Evolutionary conservation across 2,329 filamentous ascomycete genomes (phyloP).

Genomic region (Metarhizium guizhouense): DNA sequence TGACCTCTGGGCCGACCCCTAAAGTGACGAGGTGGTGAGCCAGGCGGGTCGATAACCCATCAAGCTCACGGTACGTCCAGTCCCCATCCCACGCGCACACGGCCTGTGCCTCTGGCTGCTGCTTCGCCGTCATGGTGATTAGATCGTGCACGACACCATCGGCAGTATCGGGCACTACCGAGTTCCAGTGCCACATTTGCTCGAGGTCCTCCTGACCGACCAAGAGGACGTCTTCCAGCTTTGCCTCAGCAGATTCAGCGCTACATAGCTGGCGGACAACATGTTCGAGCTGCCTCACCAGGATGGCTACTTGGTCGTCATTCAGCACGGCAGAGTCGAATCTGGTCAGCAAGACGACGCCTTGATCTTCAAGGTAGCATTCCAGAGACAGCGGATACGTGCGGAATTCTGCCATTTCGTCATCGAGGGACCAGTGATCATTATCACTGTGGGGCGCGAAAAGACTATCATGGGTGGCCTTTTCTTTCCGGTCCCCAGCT

Average conservation of each 20-base stretch:
- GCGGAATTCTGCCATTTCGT: constrained; percentile 2
- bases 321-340: constrained; percentile 9
- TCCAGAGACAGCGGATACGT: constrained; percentile 3
- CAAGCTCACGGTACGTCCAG: constrained; percentile 15
- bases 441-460: neutral
- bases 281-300: constrained; percentile 6
- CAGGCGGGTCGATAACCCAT: constrained; percentile 11
- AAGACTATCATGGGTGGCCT: neutral
- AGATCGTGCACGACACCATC: constrained; percentile 2
- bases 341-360: constrained; percentile 6
- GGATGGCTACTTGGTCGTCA: constrained; percentile 2
- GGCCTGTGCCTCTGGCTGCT: constrained; percentile 3
- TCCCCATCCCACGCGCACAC: constrained; percentile 17
- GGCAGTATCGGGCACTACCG: neutral
- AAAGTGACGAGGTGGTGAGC: constrained; percentile 7
- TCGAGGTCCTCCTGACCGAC: constrained; percentile 1
- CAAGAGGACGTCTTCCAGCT: neutral
- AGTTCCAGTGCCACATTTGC: constrained; percentile 5
- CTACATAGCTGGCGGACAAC: constrained; percentile 8
- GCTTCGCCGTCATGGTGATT: neutral
- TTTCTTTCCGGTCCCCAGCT: constrained; percentile 1
- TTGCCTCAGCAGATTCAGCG: neutral
- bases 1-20: neutral
- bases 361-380: constrained; percentile 2
- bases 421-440: neutral